Base-by-base conservation (phyloP, 495 filamentous ascomycete species). In the Astrothelium macrocarpum region DNA sequence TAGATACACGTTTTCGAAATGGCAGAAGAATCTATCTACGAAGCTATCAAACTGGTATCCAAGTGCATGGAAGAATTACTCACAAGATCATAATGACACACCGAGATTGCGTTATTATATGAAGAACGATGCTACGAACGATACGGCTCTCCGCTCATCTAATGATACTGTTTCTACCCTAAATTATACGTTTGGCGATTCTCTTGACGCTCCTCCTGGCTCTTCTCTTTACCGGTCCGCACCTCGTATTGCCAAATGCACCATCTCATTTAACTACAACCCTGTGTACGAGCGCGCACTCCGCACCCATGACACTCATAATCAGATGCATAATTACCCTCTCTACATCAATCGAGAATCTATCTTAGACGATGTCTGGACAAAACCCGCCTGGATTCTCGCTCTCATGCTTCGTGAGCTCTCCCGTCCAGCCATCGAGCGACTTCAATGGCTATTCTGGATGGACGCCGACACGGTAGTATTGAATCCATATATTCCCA, bases 371-470 rank as follows among this genome's bases (percentile, higher is more conserved):
- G 69, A 70, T 39, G 67, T 73, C 18, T 83, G 77, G 76, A 79
- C 74, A 16, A 84, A 82, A 64, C 76, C 76, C 28, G 78, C 76
- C n/a, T 78, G 75, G 53, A 72, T 84, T 26, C 70, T 81, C 16
- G 76, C 77, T 0, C 62, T 81, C 25, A 39, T 83, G 7, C 72
- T 82, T 0, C 71, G 74, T n/a, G 81, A 83, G 63, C 65, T 83
- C 49, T 65, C 74, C 36, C 81, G 81, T 67, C 80, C 80, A 9
- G 70, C 74, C 58, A 73, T 66, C 14, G 67, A 82, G 66, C 68
- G 79, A 29, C 61, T 82, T 49, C 67, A 82, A 63, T 84, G 81
- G 81, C 62, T 83, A 11, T 75, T 82, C 63, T 84, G 81, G 80
- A 73, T 78, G 31, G 81, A 84, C 62, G 72, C 71, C 45, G 81